Evolutionary conservation across 805 yeast genomes (phyloP), one percentile per base, ranked within the genome.

Genomic region (Vanderwaltozyma verrucispora): DNA sequence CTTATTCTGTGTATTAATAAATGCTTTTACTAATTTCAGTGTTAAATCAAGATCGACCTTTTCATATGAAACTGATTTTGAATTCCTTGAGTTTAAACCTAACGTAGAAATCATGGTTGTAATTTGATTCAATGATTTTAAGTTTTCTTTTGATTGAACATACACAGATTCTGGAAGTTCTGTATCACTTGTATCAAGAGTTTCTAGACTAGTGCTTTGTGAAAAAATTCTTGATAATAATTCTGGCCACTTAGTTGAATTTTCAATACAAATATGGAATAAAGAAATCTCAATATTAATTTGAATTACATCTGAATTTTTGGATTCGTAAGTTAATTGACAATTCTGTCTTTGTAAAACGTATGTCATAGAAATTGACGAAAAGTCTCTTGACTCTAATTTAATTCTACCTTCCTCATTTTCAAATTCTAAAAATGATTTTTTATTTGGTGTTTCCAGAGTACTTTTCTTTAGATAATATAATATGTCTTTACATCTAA

Each of bases 21-120:
- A 46, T 1, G 29, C 33, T 30, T 40, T 37, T 4, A 40, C 43
- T 25, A 53, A 33, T 18, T 41, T 31, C n/a, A 47, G 33, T 20
- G 48, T 44, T 27, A 51, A 36, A 13, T 45, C 38, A 30, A 45
- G 44, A 30, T 53, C 58, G 8, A 49, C 50, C 21, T 41, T 40
- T 9, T 41, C 32, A 15, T 41, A 39, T 2, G 40, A 36, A 5
- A 36, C 28, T 15, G 39, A 41, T 24, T 28, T 36, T 11, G 48
- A 36, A 30, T 39, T 31, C 15, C 34, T 27, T 17, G 41, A n/a
- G 11, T 41, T 43, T 5, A 49, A 36, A 7, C 56, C 58, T 16
- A 53, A 40, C 2, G 54, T 38, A 23, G 42, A 43, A 14, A 49
- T 32, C 47, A 49, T 43, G 2, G 44, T 43, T 13, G 38, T 19